Evolutionary conservation across 1,284 basidiomycete genomes (phyloP).

Genomic region (Microbotryum lychnidis-dioicae): DNA sequence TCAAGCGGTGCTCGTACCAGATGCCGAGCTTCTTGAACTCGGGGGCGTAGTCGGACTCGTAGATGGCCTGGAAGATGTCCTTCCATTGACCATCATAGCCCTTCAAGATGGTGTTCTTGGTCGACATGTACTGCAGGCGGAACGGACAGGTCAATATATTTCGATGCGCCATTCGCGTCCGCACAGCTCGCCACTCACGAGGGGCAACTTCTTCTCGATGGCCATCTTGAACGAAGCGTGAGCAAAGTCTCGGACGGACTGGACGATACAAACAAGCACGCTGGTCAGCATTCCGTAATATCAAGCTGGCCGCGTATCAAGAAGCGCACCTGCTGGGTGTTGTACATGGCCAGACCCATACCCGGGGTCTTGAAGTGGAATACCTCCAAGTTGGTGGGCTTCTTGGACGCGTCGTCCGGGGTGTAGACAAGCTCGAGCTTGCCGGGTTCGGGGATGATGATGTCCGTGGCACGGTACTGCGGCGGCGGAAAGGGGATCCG

Average conservation of each 20-base stretch:
- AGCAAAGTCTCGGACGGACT: constrained; percentile 90
- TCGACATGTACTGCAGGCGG: constrained; percentile 71
- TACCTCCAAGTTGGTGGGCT: constrained; percentile 49
- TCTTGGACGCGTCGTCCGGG: constrained; percentile 55
- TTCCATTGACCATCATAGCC: constrained; percentile 97
- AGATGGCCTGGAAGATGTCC: constrained; percentile 61
- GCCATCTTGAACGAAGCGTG: constrained; percentile 99
- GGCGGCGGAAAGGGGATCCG: background rate
- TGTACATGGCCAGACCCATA: constrained; percentile 51
- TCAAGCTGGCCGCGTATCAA: background rate
- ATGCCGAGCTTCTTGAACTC: constrained; percentile 73
- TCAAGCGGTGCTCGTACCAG: constrained; percentile 91
- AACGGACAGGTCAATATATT: background rate
- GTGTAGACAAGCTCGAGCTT: constrained; percentile 83
- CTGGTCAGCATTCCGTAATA: background rate
- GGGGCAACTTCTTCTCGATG: constrained; percentile 83
- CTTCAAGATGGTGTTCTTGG: constrained; percentile 94
- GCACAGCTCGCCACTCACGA: constrained; percentile 42
- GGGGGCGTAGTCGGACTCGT: constrained; percentile 58
- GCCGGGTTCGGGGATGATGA: constrained; percentile 74
- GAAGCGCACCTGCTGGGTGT: constrained; percentile 59
- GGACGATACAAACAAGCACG: constrained; percentile 3
- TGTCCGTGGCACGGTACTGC: constrained; percentile 83
- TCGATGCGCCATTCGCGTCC: constrained; percentile 22
- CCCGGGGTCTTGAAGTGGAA: constrained; percentile 85